These are phyloP conservation scores for Pichia sp. DNA, from an alignment of 1,139 yeast genomes.

Conservation along the genomic window DNA sequence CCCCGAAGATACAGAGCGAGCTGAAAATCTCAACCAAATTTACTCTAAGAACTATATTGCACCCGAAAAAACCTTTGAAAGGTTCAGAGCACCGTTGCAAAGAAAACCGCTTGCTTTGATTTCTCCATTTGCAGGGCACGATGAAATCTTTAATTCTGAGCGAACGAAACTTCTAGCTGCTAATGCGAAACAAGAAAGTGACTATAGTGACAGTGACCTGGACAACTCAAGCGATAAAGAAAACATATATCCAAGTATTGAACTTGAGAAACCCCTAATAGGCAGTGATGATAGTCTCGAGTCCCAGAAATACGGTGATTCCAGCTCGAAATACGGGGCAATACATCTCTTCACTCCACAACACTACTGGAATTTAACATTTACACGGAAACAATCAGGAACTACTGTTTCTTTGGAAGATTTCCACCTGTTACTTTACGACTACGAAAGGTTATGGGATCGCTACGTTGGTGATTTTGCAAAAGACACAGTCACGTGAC, in stretches of 20 bases:
- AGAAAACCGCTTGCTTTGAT: background rate
- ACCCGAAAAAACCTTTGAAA: background rate
- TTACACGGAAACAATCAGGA: background rate
- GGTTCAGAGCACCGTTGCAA: background rate
- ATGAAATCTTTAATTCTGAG: background rate
- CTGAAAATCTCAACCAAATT: background rate
- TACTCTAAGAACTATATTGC: background rate
- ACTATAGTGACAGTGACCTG: background rate
- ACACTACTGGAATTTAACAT: conserved; percentile 9
- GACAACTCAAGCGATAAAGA: background rate
- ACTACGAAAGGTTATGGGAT: conserved; percentile 14
- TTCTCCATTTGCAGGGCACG: background rate
- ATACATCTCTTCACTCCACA: conserved; percentile 6
- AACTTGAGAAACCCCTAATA: background rate
- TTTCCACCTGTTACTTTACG: conserved; percentile 13
- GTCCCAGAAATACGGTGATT: background rate
- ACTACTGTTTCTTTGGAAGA: background rate
- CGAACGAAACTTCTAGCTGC: background rate
- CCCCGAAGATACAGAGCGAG: background rate
- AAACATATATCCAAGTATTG: background rate
- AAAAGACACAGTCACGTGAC: conserved; percentile 26
- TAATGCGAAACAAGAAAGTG: background rate
- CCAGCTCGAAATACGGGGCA: background rate
- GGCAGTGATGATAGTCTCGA: background rate
- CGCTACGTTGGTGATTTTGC: background rate